Conservation (phyloP, 495 filamentous ascomycete genomes). For the Daldinia bambusicola region DNA sequence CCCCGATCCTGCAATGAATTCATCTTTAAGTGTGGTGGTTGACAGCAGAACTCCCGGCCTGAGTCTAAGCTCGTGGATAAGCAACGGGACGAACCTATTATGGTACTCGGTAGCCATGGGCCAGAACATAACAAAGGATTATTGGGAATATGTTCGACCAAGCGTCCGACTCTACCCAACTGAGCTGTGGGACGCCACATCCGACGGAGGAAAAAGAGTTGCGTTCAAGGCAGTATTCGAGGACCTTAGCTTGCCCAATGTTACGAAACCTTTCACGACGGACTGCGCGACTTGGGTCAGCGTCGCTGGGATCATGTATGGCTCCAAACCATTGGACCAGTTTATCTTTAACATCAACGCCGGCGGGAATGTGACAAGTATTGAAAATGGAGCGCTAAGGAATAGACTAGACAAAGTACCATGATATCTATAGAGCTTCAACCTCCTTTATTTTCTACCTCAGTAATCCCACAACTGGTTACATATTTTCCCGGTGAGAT, state of each 20-base stretch:
- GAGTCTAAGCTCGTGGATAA: conserved; percentile 58
- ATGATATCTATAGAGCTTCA: conserved; percentile 14
- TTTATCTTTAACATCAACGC: conserved; percentile 57
- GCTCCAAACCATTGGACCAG: conserved; percentile 51
- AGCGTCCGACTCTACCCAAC: conserved; percentile 57
- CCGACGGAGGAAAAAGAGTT: conserved; percentile 49
- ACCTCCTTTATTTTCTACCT: neutral
- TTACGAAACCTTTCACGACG: conserved; percentile 45
- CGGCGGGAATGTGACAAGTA: conserved; percentile 48
- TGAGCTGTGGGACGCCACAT: conserved; percentile 45
- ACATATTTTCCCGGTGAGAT: neutral
- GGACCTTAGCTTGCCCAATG: conserved; percentile 42
- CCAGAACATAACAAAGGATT: conserved; percentile 42
- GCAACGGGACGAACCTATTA: conserved; percentile 60
- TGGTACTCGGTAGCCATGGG: conserved; percentile 47
- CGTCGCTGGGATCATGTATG: conserved; percentile 52
- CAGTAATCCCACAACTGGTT: neutral
- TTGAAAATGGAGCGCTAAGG: conserved; percentile 55
- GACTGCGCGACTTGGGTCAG: conserved; percentile 56
- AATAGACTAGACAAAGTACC: conserved; percentile 47
- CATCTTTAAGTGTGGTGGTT: conserved; percentile 55
- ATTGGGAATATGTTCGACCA: conserved; percentile 38
- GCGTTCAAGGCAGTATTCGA: conserved; percentile 58
- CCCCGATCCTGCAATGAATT: conserved; percentile 46
- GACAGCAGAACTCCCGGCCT: conserved; percentile 54